Evolutionary conservation across 441 rosid species (phyloP), one percentile per base, ranked within the genome.

Genomic region (Theobroma grandiflorum): DNA sequence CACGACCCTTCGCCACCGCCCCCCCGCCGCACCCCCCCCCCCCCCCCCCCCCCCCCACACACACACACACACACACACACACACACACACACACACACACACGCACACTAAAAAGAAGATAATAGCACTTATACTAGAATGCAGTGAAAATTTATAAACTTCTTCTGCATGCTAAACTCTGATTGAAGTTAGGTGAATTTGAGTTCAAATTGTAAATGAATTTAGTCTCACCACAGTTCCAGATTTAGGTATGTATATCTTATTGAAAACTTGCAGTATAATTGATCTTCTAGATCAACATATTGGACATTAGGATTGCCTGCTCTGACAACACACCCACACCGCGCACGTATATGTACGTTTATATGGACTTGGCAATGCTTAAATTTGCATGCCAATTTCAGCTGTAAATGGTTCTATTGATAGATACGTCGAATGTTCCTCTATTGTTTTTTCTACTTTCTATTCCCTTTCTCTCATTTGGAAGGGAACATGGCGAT

Each of bases 301-400:
- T 35, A 15, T 15, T 64, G 69, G 45, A 37, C 69, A 38, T 22
- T 26, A 15, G 15, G 22, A 71, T 71, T 15, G 43, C 15, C 75
- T 71, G 26, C 8, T 71, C 40, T 14, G n/a, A 63, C 14, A 43
- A 35, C 8, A 62, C 42, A 61, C 14, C n/a, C 16, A 6, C 4
- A 8, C 33, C 11, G 2, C 42, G 35, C 75, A 6, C 22, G 16
- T 33, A 47, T 33, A 49, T 71, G 26, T 33, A 33, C 26, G 26
- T 71, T 50, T 66, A 26, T 71, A 31, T 71, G 14, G 20, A 70
- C 43, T 52, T 72, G 62, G 50, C 50, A 71, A 69, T 22, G 38
- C 40, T 2, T 69, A 69, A 12, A 18, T 50, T 38, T 55, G 65
- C 20, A 55, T 73, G 10, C 3, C 8, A 38, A n/a, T 73, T 50